Base-by-base conservation (phyloP, 179 eudicot genomes). In the Silene vulgaris region DNA sequence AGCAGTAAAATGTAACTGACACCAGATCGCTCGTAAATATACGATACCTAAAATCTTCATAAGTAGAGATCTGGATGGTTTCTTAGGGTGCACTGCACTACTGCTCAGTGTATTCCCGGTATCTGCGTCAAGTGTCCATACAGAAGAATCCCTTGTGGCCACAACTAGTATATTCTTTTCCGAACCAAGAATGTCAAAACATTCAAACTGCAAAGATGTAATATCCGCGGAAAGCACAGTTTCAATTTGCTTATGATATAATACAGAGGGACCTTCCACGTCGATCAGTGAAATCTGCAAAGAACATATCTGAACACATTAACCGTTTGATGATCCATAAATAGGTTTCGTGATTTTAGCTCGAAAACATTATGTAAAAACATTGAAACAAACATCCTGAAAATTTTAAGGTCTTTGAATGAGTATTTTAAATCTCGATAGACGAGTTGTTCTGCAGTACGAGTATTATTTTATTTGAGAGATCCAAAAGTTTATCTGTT, bases 131-230 rank as follows among this genome's bases (percentile, higher is more conserved):
- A 95, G 82, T 28, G 97, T 88, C 69, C 87, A 69, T 71, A 90
- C 75, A 74, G 97, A 90, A 59, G 99, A 95, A 86, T 95, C 99
- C 76, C 84, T 90, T 63, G 93, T 86, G 57, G 96, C 89, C 52
- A 88, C 84, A n/a, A 87, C 85, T 71, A 95, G 48, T 69, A 87
- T 45, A 75, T 89, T 92, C 86, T 93, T 95, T 79, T 92, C 90
- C 69, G 89, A 95, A 50, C 97, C 97, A 78, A 87, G 97, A 69
- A 90, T 66, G 75, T 76, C 81, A 83, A 89, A 87, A 50, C 88
- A 81, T 73, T 82, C 90, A 75, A 90, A 92, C 76, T 88, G 92
- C 84, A 86, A 75, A 77, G 99, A 88, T 64, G 90, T 80, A 65
- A 92, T 78, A 74, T 88, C 99, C 17, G 92, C 74, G 74, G 83